Evolutionary conservation across 148 eudicot species (phyloP).

Genomic region (Fagopyrum esculentum): DNA sequence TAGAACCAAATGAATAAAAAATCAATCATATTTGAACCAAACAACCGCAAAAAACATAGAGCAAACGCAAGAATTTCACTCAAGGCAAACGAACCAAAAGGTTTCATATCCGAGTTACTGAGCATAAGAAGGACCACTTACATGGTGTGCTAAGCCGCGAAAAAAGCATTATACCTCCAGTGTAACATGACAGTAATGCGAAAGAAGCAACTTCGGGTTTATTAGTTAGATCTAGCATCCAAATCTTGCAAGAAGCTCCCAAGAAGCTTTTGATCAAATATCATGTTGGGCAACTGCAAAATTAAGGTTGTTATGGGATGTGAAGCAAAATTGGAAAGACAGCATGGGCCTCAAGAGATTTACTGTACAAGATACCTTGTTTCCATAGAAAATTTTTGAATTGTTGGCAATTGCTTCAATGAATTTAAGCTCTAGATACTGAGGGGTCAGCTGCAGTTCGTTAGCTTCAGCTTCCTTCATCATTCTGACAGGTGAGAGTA

Average conservation of each 20-base stretch:
- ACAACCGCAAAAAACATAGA: too few relatives aligned
- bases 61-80: too few relatives aligned
- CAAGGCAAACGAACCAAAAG: too few relatives aligned
- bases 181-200: not conserved
- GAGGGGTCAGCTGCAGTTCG: slow-evolving; percentile 71
- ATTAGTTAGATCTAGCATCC: not conserved
- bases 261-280: slow-evolving; percentile 75
- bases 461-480: slow-evolving; percentile 90
- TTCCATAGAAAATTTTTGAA: slow-evolving; percentile 76
- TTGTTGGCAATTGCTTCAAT: slow-evolving; percentile 79
- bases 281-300: slow-evolving; percentile 72
- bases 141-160: too few relatives aligned
- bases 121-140: too few relatives aligned
- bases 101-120: too few relatives aligned
- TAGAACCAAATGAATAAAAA: too few relatives aligned
- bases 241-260: slow-evolving; percentile 49
- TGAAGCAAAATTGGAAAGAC: not conserved
- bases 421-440: slow-evolving; percentile 75
- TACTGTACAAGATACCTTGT: slow-evolving; percentile 41
- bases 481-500: slow-evolving; percentile 35
- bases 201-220: not conserved
- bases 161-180: too few relatives aligned
- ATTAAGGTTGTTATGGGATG: slow-evolving; percentile 4
- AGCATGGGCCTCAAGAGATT: not conserved
- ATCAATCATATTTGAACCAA: too few relatives aligned